Conservation (phyloP, 192 early-diverging fungal species). For the Cladochytrium replicatum region DNA sequence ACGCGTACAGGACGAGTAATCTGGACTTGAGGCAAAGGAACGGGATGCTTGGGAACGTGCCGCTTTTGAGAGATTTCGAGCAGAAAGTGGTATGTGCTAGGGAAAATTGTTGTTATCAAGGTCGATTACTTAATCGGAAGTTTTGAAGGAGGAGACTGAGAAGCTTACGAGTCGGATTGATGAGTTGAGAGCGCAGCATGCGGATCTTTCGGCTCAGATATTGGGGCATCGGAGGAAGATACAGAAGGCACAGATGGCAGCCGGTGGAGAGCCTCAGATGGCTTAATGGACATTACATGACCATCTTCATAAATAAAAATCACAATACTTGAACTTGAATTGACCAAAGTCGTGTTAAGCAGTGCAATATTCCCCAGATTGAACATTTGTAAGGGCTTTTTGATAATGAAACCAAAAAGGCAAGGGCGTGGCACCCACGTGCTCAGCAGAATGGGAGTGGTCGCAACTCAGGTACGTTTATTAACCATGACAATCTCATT, state of each 20-base stretch:
- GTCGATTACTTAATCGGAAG: not conserved
- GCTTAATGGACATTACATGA: too few species aligned
- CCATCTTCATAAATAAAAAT: too few species aligned
- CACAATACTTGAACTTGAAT: too few species aligned
- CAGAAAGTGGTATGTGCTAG: conserved; percentile 40
- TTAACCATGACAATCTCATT: too few species aligned
- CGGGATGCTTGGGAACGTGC: conserved; percentile 40
- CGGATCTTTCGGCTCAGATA: conserved; percentile 22
- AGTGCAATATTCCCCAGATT: too few species aligned
- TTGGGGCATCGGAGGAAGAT: conserved; percentile 26
- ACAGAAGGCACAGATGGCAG: conserved; percentile 20
- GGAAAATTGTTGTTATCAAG: not conserved
- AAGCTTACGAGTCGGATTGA: conserved; percentile 19
- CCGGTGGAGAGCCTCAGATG: too few species aligned
- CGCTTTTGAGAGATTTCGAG: conserved; percentile 44
- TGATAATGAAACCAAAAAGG: too few species aligned
- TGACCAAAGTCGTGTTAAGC: too few species aligned
- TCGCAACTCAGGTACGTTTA: too few species aligned
- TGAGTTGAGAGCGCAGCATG: conserved; percentile 21
- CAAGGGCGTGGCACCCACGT: too few species aligned
- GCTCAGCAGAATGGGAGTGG: too few species aligned
- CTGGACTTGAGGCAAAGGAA: conserved; percentile 33
- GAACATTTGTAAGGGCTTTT: too few species aligned
- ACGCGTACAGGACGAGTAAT: conserved; percentile 30
- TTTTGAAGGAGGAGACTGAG: conserved; percentile 22